Percentiles rank a stretch among this genome's conserved stretches.
phyloP scores from a whole-genome alignment of 495 filamentous ascomycete species.

The Penicillium arizonense region DNA sequence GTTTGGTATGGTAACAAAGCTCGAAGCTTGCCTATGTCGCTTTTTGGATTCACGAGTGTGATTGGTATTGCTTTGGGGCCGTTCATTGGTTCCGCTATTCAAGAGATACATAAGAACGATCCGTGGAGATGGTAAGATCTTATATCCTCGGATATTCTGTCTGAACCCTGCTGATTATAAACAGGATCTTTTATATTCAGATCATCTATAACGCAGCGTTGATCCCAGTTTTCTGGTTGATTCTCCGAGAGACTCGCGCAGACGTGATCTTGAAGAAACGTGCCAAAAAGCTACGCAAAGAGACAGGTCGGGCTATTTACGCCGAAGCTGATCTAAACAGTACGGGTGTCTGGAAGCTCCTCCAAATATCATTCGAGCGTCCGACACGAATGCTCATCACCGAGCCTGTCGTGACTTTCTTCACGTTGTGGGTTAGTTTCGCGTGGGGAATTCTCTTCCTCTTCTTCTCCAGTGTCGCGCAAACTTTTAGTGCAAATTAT shows the following conservation, averaged over 20 bases:
- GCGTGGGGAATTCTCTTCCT: slow-evolving; percentile 53
- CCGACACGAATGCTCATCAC: slow-evolving; percentile 50
- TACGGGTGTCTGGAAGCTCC: slow-evolving; percentile 20
- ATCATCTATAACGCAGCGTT: slow-evolving; percentile 48
- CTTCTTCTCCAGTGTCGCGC: slow-evolving; percentile 40
- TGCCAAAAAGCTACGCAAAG: slow-evolving; percentile 61
- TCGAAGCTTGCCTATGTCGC: slow-evolving; percentile 42
- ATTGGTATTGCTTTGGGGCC: slow-evolving; percentile 49
- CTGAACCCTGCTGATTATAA: not conserved
- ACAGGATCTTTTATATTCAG: slow-evolving; percentile 51
- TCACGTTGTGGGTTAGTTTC: slow-evolving; percentile 53
- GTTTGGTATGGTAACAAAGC: slow-evolving; percentile 40
- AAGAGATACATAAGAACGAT: slow-evolving; percentile 31
- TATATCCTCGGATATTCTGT: not conserved
- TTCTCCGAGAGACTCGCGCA: slow-evolving; percentile 44
- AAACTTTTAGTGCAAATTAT: slow-evolving; percentile 39
- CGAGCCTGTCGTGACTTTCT: slow-evolving; percentile 53
- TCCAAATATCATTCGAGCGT: slow-evolving; percentile 40
- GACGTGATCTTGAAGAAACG: slow-evolving; percentile 57
- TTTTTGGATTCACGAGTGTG: slow-evolving; percentile 43
- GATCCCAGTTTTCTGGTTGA: slow-evolving; percentile 41
- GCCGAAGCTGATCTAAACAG: slow-evolving; percentile 32
- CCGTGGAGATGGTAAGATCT: slow-evolving; percentile 44
- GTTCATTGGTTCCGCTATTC: slow-evolving; percentile 43
- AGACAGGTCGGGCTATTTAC: slow-evolving; percentile 53